These are phyloP conservation scores for Helicocarpus griseus DNA, from an alignment of 2,329 filamentous ascomycete genomes.

Conservation along the genomic window DNA sequence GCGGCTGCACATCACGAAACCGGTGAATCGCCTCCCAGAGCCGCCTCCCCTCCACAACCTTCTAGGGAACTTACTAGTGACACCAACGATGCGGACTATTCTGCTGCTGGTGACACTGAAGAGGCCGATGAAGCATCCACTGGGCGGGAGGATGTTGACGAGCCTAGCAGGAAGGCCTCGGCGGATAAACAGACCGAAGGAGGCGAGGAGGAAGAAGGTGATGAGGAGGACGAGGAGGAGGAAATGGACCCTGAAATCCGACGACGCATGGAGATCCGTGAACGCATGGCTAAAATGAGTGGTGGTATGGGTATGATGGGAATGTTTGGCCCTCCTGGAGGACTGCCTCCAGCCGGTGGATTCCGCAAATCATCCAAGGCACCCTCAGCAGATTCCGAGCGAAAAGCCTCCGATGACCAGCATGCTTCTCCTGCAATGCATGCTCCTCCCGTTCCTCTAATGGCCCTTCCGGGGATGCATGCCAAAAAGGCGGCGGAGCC, in stretches of 20 bases:
- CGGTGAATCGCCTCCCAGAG: slow-evolving; percentile 23
- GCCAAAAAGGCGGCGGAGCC: slow-evolving; percentile 41
- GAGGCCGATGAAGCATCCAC: slow-evolving; percentile 54
- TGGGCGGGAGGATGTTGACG: slow-evolving; percentile 67
- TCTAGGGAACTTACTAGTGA: slow-evolving; percentile 49
- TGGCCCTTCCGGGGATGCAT: slow-evolving; percentile 56
- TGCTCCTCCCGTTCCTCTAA: slow-evolving; percentile 43
- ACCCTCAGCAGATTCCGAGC: slow-evolving; percentile 24
- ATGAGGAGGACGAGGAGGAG: slow-evolving; percentile 68
- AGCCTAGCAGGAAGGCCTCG: slow-evolving; percentile 24
- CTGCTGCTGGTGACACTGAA: slow-evolving; percentile 53
- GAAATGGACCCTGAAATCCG: slow-evolving; percentile 80
- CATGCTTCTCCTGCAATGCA: slow-evolving; percentile 18
- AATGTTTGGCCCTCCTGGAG: slow-evolving; percentile 67
- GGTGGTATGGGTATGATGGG: slow-evolving; percentile 94
- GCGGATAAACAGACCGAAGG: slow-evolving; percentile 24
- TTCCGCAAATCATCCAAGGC: slow-evolving; percentile 41
- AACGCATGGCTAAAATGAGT: slow-evolving; percentile 97
- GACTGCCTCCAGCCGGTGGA: slow-evolving; percentile 28
- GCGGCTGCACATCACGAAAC: slow-evolving; percentile 21
- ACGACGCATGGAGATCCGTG: slow-evolving; percentile 77
- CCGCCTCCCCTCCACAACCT: slow-evolving; percentile 27
- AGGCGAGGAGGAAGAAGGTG: slow-evolving; percentile 47
- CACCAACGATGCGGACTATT: slow-evolving; percentile 57
- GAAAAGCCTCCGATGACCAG: slow-evolving; percentile 21